phyloP scores from a whole-genome alignment of 2,329 filamentous ascomycete species.

The Eutypa lata region DNA sequence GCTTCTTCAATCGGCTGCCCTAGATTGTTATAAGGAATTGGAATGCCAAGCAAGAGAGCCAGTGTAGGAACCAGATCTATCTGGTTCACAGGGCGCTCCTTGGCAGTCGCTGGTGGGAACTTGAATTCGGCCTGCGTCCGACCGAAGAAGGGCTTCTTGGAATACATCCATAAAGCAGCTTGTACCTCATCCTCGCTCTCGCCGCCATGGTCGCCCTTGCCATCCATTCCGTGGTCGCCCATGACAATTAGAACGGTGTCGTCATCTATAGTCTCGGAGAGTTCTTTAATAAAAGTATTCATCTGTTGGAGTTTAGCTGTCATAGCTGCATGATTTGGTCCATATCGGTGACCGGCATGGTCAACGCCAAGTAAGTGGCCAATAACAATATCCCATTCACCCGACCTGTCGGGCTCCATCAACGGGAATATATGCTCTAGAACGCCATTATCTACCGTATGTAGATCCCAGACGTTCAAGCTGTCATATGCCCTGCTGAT shows the following conservation, averaged over 20 bases:
- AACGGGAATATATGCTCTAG: conserved; percentile 87
- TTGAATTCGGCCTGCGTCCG: conserved; percentile 60
- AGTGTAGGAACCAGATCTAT: conserved; percentile 95
- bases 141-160: conserved; percentile 81
- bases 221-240: conserved; percentile 99
- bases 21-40: conserved; percentile 94
- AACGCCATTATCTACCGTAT: conserved; percentile 95
- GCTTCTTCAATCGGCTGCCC: conserved; percentile 92
- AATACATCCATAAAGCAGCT: conserved; percentile 98
- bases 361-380: conserved; percentile 94
- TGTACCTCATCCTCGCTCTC: conserved; percentile 96
- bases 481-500: conserved; percentile 90
- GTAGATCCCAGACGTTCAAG: conserved; percentile 96
- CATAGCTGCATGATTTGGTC: conserved; percentile 91
- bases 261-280: conserved; percentile 74
- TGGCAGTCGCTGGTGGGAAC: conserved; percentile 66
- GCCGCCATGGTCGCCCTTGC: conserved; percentile 95
- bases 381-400: conserved; percentile 89
- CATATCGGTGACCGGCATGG: conserved; percentile 94
- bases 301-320: conserved; percentile 86
- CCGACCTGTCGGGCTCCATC: conserved; percentile 60
- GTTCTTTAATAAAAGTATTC: conserved; percentile 71
- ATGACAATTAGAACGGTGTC: conserved; percentile 88
- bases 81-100: conserved; percentile 72
- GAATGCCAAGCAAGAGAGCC: conserved; percentile 81